A percentile compares a stretch with the other conserved stretches of the same genome.
Conservation (phyloP, 2,329 filamentous ascomycete genomes). For the Diaporthe australafricana region DNA sequence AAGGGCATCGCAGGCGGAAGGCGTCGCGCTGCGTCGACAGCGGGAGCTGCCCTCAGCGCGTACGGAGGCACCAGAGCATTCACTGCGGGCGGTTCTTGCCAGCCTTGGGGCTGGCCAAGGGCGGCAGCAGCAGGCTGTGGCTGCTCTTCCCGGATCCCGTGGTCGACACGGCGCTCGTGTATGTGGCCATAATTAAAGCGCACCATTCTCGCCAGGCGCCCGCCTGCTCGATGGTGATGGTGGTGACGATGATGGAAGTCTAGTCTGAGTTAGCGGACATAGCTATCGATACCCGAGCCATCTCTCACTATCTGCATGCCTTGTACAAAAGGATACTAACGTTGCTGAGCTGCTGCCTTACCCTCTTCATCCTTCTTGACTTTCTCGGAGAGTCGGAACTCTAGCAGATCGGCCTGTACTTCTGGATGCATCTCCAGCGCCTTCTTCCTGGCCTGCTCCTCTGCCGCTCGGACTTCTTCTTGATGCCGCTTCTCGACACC, state of each 20-base stretch:
- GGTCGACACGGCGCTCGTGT: background rate
- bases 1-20: background rate
- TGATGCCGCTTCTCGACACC: conserved; percentile 67
- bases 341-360: conserved; percentile 21
- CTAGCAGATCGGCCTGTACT: conserved; percentile 66
- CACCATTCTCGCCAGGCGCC: background rate
- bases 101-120: background rate
- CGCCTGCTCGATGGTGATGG: background rate
- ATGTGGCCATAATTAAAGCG: background rate
- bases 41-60: background rate
- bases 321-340: conserved; percentile 25
- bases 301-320: background rate
- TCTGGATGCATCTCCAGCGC: conserved; percentile 70
- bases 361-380: conserved; percentile 57
- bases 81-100: background rate
- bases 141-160: background rate
- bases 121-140: background rate
- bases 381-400: conserved; percentile 68
- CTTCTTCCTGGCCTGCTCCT: conserved; percentile 66
- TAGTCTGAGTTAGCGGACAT: conserved; percentile 14
- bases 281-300: background rate
- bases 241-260: background rate
- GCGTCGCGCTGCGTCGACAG: background rate
- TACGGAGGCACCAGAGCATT: background rate
- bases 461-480: conserved; percentile 71